Evolutionary conservation across 768 basidiomycete species (phyloP).

Genomic region (Trametes coccinea): DNA sequence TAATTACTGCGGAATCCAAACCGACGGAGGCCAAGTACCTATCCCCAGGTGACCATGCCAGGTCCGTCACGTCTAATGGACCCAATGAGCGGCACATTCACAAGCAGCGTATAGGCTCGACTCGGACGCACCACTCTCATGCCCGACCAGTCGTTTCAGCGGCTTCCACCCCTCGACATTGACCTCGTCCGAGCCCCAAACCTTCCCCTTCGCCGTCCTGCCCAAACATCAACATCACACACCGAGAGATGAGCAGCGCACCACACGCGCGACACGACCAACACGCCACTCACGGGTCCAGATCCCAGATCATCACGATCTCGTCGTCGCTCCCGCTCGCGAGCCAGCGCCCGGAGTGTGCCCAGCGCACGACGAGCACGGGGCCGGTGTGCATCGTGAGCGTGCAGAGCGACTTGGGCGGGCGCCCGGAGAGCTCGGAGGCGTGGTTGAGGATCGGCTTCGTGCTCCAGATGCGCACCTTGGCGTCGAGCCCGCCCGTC

Average conservation of each 20-base stretch:
- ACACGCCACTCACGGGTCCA: conserved; percentile 77
- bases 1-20: conserved; percentile 84
- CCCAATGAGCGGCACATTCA: neutral
- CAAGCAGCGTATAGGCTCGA: neutral
- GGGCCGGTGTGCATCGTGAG: conserved; percentile 93
- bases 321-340: conserved; percentile 97
- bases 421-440: conserved; percentile 63
- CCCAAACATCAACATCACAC: conserved; percentile 9
- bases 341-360: conserved; percentile 88
- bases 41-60: conserved; percentile 95
- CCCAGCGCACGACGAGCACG: conserved; percentile 91
- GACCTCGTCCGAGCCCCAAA: conserved; percentile 93
- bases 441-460: conserved; percentile 84
- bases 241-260: conserved; percentile 6
- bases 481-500: conserved; percentile 95
- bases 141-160: conserved; percentile 85
- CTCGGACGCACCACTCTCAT: conserved; percentile 77
- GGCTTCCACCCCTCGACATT: conserved; percentile 99
- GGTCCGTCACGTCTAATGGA: conserved; percentile 81
- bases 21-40: conserved; percentile 92
- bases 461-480: conserved; percentile 97
- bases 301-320: conserved; percentile 96
- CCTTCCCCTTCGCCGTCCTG: conserved; percentile 79
- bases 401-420: conserved; percentile 88
- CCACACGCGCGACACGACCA: neutral